Evolutionary conservation across 306 rosid genomes (phyloP), one percentile per base, ranked within the genome.

Genomic region (Casuarina equisetifolia): DNA sequence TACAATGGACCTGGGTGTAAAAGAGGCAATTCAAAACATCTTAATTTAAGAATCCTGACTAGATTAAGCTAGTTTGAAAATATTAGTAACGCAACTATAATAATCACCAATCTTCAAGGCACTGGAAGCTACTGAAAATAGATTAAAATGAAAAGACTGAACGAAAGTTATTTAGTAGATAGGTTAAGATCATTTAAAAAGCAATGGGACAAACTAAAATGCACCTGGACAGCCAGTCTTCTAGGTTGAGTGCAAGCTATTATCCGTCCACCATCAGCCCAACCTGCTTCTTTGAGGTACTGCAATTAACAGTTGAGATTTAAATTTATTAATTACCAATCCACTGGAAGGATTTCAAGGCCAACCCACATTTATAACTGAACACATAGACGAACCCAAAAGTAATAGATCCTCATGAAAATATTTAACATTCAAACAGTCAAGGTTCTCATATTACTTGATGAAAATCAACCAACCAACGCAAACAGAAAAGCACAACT

Each of bases 221-320:
- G 35, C 54, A 90, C 98, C 97, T 94, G 98, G 43, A 94, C 98
- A 67, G 98, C 98, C 46, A 94, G 78, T 70, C 98, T 81, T 77
- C 98, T 83, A 35, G 98, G 98, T 79, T 92, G 98, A 74, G 98
- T 94, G 76, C 98, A 94, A 57, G 93, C 98, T 38, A 94, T 87
- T 40, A 90, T 74, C 52, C 98, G 87, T 57, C 98, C 96, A 85
- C 97, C 96, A 4, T 88, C 81, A 13, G 92, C 94, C 98, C 98
- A 94, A 10, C 97, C 98, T 5, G 97, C 96, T 77, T 94, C 98
- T 74, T 85, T 92, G 62, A 94, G 87, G 75, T 78, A 94, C 97
- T 94, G 88, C 78, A 74, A 67, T 83, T 78, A 76, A 44, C 6
- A 12, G 69, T 42, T 15, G 20, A 81, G 32, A 69, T 32, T 40